Evolutionary conservation across 768 basidiomycete species (phyloP).

Genomic region (Podaxis carcinomalis): DNA sequence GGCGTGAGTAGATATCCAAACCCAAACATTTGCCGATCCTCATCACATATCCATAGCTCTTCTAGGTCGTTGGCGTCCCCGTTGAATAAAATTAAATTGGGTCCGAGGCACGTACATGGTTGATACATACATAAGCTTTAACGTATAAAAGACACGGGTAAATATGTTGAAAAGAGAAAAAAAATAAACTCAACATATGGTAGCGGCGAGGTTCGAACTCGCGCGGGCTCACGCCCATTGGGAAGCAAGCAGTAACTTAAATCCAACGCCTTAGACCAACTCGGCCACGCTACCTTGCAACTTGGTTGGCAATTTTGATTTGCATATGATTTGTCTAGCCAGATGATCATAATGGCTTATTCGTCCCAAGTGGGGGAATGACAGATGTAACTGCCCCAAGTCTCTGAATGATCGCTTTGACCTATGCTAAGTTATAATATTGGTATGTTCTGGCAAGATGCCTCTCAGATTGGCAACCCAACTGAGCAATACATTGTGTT

Average conservation of each 20-base stretch:
- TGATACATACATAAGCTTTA: neutral
- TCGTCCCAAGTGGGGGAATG: neutral
- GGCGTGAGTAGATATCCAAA: constrained; percentile 23
- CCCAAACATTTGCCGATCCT: neutral
- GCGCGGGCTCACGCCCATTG: constrained; percentile 82
- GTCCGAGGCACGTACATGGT: neutral
- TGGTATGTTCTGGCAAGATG: too few species aligned
- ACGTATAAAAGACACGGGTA: too few species aligned
- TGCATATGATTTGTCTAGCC: too few species aligned
- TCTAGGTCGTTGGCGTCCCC: constrained; percentile 10
- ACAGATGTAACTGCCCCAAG: neutral
- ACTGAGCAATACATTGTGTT: too few species aligned
- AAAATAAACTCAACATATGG: constrained; percentile 34
- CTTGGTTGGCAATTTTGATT: neutral
- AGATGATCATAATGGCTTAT: too few species aligned
- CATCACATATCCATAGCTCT: constrained; percentile 13
- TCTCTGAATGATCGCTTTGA: neutral
- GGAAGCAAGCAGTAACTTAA: constrained; percentile 72
- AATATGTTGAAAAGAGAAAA: neutral
- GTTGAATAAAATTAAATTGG: neutral
- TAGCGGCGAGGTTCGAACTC: constrained; percentile 91
- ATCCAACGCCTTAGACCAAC: constrained; percentile 91
- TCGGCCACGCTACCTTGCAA: constrained; percentile 67
- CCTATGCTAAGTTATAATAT: too few species aligned
- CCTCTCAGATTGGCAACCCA: too few species aligned